A percentile compares a stretch with the other conserved stretches of the same genome.
Conservation (phyloP, 306 rosid species). For the Mimosa bimucronata region DNA sequence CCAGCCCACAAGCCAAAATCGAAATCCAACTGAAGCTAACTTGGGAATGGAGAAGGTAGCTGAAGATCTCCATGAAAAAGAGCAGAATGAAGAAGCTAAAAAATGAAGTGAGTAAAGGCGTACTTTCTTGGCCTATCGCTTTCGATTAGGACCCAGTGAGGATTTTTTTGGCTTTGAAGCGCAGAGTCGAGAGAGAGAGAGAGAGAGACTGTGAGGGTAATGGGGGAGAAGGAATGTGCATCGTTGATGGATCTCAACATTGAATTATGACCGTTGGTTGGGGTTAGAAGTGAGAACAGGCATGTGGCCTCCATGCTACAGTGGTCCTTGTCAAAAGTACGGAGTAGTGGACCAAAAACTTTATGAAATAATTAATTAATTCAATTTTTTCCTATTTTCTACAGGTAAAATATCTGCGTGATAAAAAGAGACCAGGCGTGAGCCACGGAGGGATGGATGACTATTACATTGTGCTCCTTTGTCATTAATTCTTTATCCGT, state of each 20-base stretch:
- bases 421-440: too few species aligned
- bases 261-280: constrained; percentile 41
- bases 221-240: constrained; percentile 11
- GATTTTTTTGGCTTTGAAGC: constrained; percentile 49
- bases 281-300: constrained; percentile 60
- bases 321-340: constrained; percentile 80
- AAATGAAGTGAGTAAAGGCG: constrained; percentile 41
- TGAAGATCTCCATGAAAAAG: constrained; percentile 58
- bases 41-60: constrained; percentile 31
- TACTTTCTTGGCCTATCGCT: constrained; percentile 59
- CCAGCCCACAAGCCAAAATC: constrained; percentile 12
- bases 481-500: too few species aligned
- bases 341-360: constrained; percentile 39
- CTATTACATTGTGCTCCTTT: too few species aligned
- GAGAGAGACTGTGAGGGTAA: constrained; percentile 41
- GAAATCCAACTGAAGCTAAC: constrained; percentile 20
- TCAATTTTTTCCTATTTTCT: too few species aligned
- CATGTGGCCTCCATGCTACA: constrained; percentile 91
- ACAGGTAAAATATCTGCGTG: too few species aligned
- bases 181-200: constrained; percentile 41
- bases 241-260: constrained; percentile 52
- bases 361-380: not conserved
- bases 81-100: constrained; percentile 33
- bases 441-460: too few species aligned
- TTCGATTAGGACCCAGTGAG: constrained; percentile 49